A percentile compares a stretch with the other conserved stretches of the same genome.
phyloP scores from a whole-genome alignment of 805 yeast species.

The Wickerhamomyces alni region DNA sequence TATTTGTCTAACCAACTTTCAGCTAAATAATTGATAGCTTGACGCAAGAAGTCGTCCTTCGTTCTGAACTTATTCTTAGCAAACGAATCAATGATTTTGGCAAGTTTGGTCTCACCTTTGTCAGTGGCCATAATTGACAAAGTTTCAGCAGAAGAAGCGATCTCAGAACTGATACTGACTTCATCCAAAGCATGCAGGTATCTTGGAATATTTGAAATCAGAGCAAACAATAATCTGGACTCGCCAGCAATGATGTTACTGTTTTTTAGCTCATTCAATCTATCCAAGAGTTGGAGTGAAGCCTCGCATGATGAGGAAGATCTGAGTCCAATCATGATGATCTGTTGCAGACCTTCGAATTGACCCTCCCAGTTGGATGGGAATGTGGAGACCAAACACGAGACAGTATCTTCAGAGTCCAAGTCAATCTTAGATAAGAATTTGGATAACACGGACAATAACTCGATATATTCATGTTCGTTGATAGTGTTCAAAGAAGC shows the following conservation, averaged over 20 bases:
- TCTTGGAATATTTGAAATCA: slow-evolving; percentile 77
- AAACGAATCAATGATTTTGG: slow-evolving; percentile 71
- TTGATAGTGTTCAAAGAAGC: slow-evolving; percentile 88
- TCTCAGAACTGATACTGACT: slow-evolving; percentile 43
- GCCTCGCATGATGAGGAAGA: slow-evolving; percentile 78
- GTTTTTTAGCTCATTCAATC: slow-evolving; percentile 57
- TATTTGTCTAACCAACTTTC: slow-evolving; percentile 65
- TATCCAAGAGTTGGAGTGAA: slow-evolving; percentile 66
- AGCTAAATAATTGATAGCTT: slow-evolving; percentile 66
- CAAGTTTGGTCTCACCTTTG: slow-evolving; percentile 48
- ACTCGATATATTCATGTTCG: slow-evolving; percentile 90
- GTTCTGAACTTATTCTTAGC: slow-evolving; percentile 78
- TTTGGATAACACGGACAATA: slow-evolving; percentile 72
- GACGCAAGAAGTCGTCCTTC: slow-evolving; percentile 84
- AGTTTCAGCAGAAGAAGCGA: slow-evolving; percentile 46
- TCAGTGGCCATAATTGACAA: slow-evolving; percentile 57
- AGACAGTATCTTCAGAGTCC: slow-evolving; percentile 79
- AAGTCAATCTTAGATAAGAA: slow-evolving; percentile 83
- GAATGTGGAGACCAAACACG: slow-evolving; percentile 75
- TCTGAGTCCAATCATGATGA: slow-evolving; percentile 76
- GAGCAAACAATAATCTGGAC: slow-evolving; percentile 60
- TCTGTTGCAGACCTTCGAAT: slow-evolving; percentile 81
- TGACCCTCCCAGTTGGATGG: slow-evolving; percentile 96
- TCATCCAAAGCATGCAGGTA: slow-evolving; percentile 74
- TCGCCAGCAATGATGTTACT: slow-evolving; percentile 75